Base-by-base conservation (phyloP, 2,329 filamentous ascomycete species). In the Beauveria pseudobassiana region DNA sequence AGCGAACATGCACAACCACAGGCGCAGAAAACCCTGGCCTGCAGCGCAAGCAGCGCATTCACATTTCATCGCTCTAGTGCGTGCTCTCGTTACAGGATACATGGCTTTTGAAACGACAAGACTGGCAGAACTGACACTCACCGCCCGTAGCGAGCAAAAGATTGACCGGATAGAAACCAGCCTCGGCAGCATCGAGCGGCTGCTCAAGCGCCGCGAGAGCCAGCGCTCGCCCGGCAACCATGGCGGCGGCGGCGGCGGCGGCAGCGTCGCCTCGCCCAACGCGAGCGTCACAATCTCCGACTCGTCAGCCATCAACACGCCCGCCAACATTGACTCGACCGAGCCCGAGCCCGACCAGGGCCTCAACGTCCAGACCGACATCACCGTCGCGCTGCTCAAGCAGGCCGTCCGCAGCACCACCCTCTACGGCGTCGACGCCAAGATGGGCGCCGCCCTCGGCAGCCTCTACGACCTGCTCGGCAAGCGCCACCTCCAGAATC, bases 11-110 rank as follows among this genome's bases (percentile, higher is more conserved):
- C 67, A 83, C 80, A 62, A 84, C 81, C 5, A 82, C 80, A 0
- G 82, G 82, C 4, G 73, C 76, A 10, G 79, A 80, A 7, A 81
- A 84, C 66, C 78, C 80, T 63, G 79, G 81, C 34, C 82, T 80
- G 68, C 81, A 84, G 67, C 73, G 76, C 55, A 76, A 81, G 49
- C 82, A 84, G 67, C 75, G 82, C 59, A 82, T 85, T 48, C 74
- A 85, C 64, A 85, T 85, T 63, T 84, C 82, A 3, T 82, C 81
- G 48, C 82, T 84, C 77, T 85, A 85, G 82, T 85, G 71, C 66
- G 80, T 75, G 46, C 53, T 60, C 26, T 38, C 10, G 12, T 16
- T 22, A 10, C 12, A 22, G 14, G 30, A 34, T 34, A 1, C 30
- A 14, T 34, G 12, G 24, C 16, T 22, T n/a, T n/a, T 45, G 3